phyloP scores from a whole-genome alignment of 441 rosid genomes.

The Theobroma grandiflorum region DNA sequence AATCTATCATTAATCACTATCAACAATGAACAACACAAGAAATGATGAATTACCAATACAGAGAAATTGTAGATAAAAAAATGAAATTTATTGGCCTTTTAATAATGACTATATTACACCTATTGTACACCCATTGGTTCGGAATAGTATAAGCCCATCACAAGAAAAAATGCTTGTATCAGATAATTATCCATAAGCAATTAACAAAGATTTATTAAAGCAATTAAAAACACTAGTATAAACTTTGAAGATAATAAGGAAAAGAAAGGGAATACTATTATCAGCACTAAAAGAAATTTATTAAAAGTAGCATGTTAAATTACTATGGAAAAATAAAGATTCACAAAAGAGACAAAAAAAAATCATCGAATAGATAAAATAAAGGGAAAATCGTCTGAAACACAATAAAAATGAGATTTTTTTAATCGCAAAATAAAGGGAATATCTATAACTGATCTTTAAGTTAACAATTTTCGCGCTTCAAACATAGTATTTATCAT shows the following conservation, averaged over 20 bases:
- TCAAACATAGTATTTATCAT: not conserved
- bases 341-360: not conserved
- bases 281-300: not conserved
- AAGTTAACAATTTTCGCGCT: not conserved
- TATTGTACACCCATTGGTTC: not conserved
- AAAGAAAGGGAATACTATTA: not conserved
- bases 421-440: slow-evolving; percentile 5
- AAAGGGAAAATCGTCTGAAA: not conserved
- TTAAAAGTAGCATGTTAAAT: not conserved
- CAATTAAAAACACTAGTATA: not conserved
- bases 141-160: not conserved
- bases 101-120: not conserved
- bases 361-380: not conserved
- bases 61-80: not conserved
- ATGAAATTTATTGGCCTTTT: not conserved
- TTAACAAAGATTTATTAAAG: not conserved
- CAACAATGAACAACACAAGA: not conserved
- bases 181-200: not conserved
- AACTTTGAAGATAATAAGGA: not conserved
- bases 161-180: not conserved
- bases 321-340: not conserved
- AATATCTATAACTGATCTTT: not conserved
- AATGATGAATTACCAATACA: not conserved
- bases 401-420: not conserved
- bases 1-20: not conserved